A percentile compares a stretch with the other conserved stretches of the same genome.
phyloP scores from a whole-genome alignment of 2,329 filamentous ascomycete species.

The Venturiaceae sp. region DNA sequence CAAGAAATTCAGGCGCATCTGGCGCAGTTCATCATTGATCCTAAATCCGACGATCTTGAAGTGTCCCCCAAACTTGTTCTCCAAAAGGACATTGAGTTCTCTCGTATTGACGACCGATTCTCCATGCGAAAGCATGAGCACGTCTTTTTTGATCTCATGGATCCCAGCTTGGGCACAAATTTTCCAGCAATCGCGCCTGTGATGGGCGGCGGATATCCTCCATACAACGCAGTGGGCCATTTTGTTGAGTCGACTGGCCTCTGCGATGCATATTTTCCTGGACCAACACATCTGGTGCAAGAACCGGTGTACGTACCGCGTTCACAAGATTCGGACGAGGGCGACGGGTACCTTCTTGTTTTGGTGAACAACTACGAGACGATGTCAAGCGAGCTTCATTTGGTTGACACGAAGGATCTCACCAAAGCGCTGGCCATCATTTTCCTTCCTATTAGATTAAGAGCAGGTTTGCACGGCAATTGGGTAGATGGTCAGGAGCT shows the following conservation, averaged over 20 bases:
- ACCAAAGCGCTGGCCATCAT: slow-evolving; percentile 24
- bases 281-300: slow-evolving; percentile 29
- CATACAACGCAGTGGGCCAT: slow-evolving; percentile 23
- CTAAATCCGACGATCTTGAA: slow-evolving; percentile 28
- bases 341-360: slow-evolving; percentile 38
- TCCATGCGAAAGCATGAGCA: slow-evolving; percentile 19
- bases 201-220: slow-evolving; percentile 19
- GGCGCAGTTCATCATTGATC: neutral
- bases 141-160: slow-evolving; percentile 22
- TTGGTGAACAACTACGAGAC: slow-evolving; percentile 28
- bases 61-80: slow-evolving; percentile 31
- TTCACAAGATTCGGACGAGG: no score
- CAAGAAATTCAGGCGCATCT: slow-evolving; percentile 7
- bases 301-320: slow-evolving; percentile 42
- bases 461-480: slow-evolving; percentile 22
- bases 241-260: slow-evolving; percentile 12
- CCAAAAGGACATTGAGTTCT: slow-evolving; percentile 19
- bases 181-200: slow-evolving; percentile 17
- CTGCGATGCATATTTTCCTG: slow-evolving; percentile 11
- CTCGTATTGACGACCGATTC: slow-evolving; percentile 31
- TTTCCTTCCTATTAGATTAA: slow-evolving; percentile 14
- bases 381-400: slow-evolving; percentile 17
- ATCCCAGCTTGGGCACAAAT: slow-evolving; percentile 20
- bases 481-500: no score
- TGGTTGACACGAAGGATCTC: slow-evolving; percentile 28